Percentiles rank a stretch among this genome's conserved stretches.
These are phyloP conservation scores for Neurospora sp. DNA, from an alignment of 2,329 filamentous ascomycete genomes.

Conservation along the genomic window DNA sequence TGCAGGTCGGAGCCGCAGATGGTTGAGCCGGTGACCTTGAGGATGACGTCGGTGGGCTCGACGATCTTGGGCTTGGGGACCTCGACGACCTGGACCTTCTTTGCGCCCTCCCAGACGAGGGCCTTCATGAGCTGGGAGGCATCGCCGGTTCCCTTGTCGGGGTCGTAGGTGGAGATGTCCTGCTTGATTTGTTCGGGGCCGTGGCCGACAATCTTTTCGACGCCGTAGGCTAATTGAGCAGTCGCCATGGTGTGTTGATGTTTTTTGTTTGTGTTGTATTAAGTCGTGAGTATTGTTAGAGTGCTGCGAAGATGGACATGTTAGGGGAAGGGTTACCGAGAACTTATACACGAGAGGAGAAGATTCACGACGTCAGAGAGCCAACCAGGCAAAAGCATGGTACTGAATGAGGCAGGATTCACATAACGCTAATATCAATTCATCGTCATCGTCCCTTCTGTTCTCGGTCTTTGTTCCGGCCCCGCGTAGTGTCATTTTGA, in stretches of 20 bases:
- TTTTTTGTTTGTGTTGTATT: neutral
- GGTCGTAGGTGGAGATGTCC: constrained; percentile 53
- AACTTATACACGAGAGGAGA: neutral
- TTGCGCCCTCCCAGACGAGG: constrained; percentile 73
- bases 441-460: neutral
- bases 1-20: constrained; percentile 51
- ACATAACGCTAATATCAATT: neutral
- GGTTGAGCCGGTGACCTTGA: constrained; percentile 61
- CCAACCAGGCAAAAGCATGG: neutral
- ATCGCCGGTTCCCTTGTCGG: constrained; percentile 28
- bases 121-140: constrained; percentile 63
- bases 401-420: neutral
- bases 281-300: neutral
- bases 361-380: neutral
- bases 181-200: constrained; percentile 55
- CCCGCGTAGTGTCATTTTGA: neutral
- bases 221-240: constrained; percentile 56
- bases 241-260: constrained; percentile 36
- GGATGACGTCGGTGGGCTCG: constrained; percentile 66
- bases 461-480: neutral
- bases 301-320: neutral
- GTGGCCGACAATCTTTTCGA: constrained; percentile 60
- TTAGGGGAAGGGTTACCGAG: neutral
- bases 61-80: constrained; percentile 61
- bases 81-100: constrained; percentile 61